Percentiles rank a stretch among this genome's conserved stretches.
These are phyloP conservation scores for Cutaneotrichosporon dermatis DNA, from an alignment of 1,284 basidiomycete genomes.

Conservation along the genomic window DNA sequence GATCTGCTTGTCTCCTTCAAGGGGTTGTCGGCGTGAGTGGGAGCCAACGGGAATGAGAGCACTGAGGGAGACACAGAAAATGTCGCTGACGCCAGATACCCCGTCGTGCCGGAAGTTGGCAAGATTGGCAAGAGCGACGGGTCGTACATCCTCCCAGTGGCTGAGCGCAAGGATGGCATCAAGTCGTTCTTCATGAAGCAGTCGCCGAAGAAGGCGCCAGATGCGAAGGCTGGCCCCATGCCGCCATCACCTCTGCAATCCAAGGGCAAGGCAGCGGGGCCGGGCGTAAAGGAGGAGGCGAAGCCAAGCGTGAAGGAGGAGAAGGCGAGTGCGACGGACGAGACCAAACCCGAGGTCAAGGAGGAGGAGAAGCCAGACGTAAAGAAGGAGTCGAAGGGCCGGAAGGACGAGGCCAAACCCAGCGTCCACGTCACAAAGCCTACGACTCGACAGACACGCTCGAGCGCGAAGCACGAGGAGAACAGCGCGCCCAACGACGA, in stretches of 20 bases:
- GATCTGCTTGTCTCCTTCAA: slow-evolving; percentile 64
- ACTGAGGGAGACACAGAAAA: too few species aligned
- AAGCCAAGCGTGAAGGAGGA: slow-evolving; percentile 28
- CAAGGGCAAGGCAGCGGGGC: neutral
- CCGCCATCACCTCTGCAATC: neutral
- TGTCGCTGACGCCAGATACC: slow-evolving; percentile 57
- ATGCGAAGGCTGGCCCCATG: too few species aligned
- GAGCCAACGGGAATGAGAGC: too few species aligned
- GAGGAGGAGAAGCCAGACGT: neutral
- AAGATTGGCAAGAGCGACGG: slow-evolving; percentile 80
- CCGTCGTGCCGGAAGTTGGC: slow-evolving; percentile 83
- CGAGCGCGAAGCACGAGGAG: too few species aligned
- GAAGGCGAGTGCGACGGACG: neutral
- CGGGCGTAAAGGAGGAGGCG: neutral
- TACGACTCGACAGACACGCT: too few species aligned
- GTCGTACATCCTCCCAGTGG: slow-evolving; percentile 74
- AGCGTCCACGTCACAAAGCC: too few species aligned
- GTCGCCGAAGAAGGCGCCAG: slow-evolving; percentile 27
- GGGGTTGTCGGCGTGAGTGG: slow-evolving; percentile 67
- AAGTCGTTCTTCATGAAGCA: slow-evolving; percentile 79
- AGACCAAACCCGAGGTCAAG: slow-evolving; percentile 4
- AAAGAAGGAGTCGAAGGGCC: neutral
- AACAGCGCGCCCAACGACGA: too few species aligned
- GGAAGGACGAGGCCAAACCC: neutral
- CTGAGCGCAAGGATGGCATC: slow-evolving; percentile 78